Percentiles rank a stretch among this genome's conserved stretches.
Evolutionary conservation across 208 protist genomes (phyloP).

Genomic region (Trypanosoma mega): DNA sequence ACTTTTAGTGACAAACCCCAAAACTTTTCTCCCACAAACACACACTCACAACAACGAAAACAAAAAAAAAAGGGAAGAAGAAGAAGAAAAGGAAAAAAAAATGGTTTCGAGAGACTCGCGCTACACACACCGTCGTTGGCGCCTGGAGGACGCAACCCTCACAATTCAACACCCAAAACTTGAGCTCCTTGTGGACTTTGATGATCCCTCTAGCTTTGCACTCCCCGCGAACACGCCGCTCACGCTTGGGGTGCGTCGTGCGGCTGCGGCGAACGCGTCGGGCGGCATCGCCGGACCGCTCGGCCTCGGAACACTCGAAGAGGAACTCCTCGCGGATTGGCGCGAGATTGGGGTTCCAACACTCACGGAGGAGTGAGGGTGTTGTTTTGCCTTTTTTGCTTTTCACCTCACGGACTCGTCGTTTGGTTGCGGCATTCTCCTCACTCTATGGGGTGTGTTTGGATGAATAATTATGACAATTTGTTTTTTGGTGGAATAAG

Average conservation of each 20-base stretch:
- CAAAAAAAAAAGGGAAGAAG: constrained; percentile 1
- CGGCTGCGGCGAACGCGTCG: constrained; percentile 25
- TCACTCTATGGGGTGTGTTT: too few relatives aligned
- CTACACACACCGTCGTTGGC: constrained; percentile 66
- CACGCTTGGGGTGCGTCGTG: constrained; percentile 46
- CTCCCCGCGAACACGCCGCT: constrained; percentile 53
- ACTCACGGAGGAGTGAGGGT: constrained; percentile 20
- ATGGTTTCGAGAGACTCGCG: constrained; percentile 66
- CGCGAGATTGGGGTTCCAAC: constrained; percentile 28
- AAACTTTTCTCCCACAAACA: too few relatives aligned
- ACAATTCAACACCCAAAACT: constrained; percentile 47
- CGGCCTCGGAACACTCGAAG: constrained; percentile 5
- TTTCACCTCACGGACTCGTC: background rate
- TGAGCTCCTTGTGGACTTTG: constrained; percentile 77
- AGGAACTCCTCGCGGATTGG: constrained; percentile 25
- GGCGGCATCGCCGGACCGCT: constrained; percentile 20
- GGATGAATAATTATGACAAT: too few relatives aligned
- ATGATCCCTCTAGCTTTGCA: constrained; percentile 53
- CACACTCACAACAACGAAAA: too few relatives aligned
- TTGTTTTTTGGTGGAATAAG: too few relatives aligned
- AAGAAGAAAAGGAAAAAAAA: background rate
- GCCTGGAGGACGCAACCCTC: constrained; percentile 67
- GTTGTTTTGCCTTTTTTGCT: constrained; percentile 1
- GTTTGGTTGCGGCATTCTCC: background rate
- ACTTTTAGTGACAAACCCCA: too few relatives aligned